These are phyloP conservation scores for Chalciporus sp. DNA, from an alignment of 1,284 basidiomycete species.

Conservation along the genomic window DNA sequence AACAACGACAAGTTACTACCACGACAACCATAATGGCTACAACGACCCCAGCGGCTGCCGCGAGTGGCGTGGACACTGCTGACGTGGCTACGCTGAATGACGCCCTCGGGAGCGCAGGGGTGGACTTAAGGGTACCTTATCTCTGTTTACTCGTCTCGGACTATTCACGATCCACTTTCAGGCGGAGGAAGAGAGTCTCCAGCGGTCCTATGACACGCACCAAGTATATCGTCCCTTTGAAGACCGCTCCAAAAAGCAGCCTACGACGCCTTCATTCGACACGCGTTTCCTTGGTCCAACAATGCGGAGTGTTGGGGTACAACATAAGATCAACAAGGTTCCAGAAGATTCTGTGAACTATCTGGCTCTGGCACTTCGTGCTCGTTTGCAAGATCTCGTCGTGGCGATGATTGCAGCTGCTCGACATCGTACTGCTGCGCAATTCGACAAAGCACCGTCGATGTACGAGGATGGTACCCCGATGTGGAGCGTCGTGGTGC, in stretches of 20 bases:
- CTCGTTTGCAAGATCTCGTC: slow-evolving; percentile 72
- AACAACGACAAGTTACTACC: slow-evolving; percentile 29
- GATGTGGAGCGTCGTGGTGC: slow-evolving; percentile 79
- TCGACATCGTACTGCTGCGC: slow-evolving; percentile 68
- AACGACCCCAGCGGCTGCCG: slow-evolving; percentile 23
- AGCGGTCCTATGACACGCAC: slow-evolving; percentile 63
- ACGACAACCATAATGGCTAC: slow-evolving; percentile 21
- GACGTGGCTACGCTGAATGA: slow-evolving; percentile 80
- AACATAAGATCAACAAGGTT: slow-evolving; percentile 65
- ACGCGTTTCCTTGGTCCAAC: slow-evolving; percentile 58
- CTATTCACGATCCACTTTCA: slow-evolving; percentile 29
- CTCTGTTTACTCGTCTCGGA: neutral
- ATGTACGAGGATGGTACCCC: slow-evolving; percentile 64
- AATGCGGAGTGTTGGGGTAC: slow-evolving; percentile 62
- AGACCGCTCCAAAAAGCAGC: slow-evolving; percentile 75
- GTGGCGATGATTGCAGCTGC: slow-evolving; percentile 72
- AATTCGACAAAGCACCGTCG: slow-evolving; percentile 68
- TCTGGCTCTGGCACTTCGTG: slow-evolving; percentile 75
- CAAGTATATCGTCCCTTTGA: slow-evolving; percentile 62
- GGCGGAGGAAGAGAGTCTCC: slow-evolving; percentile 81
- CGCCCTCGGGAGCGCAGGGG: slow-evolving; percentile 79
- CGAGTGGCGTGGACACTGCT: slow-evolving; percentile 52
- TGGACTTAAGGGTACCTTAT: slow-evolving; percentile 67
- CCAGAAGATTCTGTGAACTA: slow-evolving; percentile 77
- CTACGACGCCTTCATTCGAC: slow-evolving; percentile 64